These are phyloP conservation scores for Penicillium concentricum DNA, from an alignment of 2,329 filamentous ascomycete genomes.

Conservation along the genomic window DNA sequence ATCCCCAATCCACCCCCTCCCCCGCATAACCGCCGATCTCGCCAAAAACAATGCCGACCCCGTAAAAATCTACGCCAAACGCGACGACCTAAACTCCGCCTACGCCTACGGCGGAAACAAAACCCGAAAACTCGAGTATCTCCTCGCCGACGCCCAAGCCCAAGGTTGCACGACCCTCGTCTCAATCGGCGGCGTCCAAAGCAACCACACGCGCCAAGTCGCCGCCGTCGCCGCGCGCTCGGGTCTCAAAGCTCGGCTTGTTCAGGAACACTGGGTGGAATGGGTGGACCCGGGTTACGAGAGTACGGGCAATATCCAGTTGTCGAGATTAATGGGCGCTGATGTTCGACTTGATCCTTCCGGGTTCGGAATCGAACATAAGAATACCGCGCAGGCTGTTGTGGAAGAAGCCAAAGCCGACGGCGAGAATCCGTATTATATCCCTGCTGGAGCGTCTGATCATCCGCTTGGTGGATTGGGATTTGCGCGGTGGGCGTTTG, in stretches of 20 bases:
- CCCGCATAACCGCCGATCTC: conserved; percentile 62
- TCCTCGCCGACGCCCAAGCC: conserved; percentile 61
- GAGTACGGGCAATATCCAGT: conserved; percentile 69
- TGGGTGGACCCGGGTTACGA: conserved; percentile 61
- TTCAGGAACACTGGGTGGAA: conserved; percentile 70
- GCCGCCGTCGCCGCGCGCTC: conserved; percentile 60
- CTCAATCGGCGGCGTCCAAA: conserved; percentile 67
- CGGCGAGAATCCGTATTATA: conserved; percentile 67
- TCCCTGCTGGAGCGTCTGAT: conserved; percentile 69
- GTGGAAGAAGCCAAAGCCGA: conserved; percentile 52
- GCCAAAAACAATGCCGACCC: conserved; percentile 39
- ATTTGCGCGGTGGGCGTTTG: conserved; percentile 69
- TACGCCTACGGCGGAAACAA: conserved; percentile 70
- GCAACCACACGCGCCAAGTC: conserved; percentile 68
- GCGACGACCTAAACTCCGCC: conserved; percentile 69
- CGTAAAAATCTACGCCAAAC: conserved; percentile 67
- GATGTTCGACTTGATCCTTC: conserved; percentile 61
- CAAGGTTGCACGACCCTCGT: conserved; percentile 62
- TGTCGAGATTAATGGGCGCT: conserved; percentile 66
- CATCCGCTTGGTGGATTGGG: conserved; percentile 69
- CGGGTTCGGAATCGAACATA: conserved; percentile 68
- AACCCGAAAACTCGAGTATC: conserved; percentile 68
- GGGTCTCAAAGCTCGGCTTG: conserved; percentile 51
- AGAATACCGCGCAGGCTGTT: conserved; percentile 57
- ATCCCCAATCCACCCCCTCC: conserved; percentile 66